These are phyloP conservation scores for Abortiporus biennis DNA, from an alignment of 1,284 basidiomycete genomes.

Conservation along the genomic window DNA sequence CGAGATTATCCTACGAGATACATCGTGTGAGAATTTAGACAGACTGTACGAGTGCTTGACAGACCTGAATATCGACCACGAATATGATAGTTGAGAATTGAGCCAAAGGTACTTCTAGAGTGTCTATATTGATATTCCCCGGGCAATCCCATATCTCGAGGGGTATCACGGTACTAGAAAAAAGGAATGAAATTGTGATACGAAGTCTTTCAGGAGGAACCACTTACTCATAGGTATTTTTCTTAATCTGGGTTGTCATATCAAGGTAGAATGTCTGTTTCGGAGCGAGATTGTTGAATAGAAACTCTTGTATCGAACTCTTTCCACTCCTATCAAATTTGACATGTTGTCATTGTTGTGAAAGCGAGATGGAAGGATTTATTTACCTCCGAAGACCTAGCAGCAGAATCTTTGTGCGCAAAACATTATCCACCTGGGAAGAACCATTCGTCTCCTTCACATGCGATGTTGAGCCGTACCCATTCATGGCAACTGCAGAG, in stretches of 20 bases:
- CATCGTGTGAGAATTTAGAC: not conserved
- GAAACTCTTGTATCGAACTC: constrained; percentile 86
- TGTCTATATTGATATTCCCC: constrained; percentile 74
- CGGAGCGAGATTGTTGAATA: constrained; percentile 81
- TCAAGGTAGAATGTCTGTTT: constrained; percentile 93
- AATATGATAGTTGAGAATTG: constrained; percentile 84
- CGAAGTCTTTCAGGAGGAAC: constrained; percentile 3
- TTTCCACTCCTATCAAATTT: constrained; percentile 74
- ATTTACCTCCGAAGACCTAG: constrained; percentile 74
- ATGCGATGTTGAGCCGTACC: too few relatives aligned
- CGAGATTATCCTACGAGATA: constrained; percentile 18
- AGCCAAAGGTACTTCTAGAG: constrained; percentile 64
- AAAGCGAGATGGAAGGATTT: constrained; percentile 1
- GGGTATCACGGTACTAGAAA: constrained; percentile 78
- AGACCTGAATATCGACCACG: constrained; percentile 93
- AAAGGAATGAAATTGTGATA: not conserved
- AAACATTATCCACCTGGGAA: constrained; percentile 3
- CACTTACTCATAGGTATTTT: constrained; percentile 78
- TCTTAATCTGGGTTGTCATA: constrained; percentile 73
- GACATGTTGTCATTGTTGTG: not conserved
- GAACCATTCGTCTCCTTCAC: not conserved
- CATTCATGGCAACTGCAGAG: too few relatives aligned
- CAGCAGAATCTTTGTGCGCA: constrained; percentile 69
- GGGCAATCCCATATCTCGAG: constrained; percentile 97
- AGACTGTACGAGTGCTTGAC: constrained; percentile 17